These are phyloP conservation scores for Beauveria scarabaeidicola DNA, from an alignment of 2,329 filamentous ascomycete species.

Conservation along the genomic window DNA sequence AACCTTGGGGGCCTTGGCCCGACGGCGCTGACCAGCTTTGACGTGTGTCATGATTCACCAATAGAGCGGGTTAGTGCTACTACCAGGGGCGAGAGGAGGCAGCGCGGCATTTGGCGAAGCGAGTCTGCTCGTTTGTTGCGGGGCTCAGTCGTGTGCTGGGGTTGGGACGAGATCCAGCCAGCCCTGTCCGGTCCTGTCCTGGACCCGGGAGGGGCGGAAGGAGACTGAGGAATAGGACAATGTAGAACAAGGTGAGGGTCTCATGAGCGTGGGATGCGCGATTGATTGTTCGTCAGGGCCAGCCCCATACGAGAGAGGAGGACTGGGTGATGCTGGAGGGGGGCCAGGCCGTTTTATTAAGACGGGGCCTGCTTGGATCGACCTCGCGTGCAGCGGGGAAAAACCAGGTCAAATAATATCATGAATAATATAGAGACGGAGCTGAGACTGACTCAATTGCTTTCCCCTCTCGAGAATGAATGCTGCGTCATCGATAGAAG, in stretches of 20 bases:
- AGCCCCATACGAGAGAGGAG: not conserved
- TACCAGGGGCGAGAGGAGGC: not conserved
- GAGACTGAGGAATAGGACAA: not conserved
- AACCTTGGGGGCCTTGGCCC: conserved; percentile 11
- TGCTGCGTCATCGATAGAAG: not conserved
- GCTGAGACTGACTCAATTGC: not conserved
- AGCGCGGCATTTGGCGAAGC: not conserved
- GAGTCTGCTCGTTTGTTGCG: not conserved
- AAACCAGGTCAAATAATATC: not conserved
- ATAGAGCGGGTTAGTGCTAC: not conserved
- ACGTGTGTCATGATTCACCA: conserved; percentile 9
- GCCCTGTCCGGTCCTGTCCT: not conserved
- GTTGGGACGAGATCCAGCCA: not conserved
- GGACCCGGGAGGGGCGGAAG: not conserved
- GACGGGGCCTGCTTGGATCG: conserved; percentile 5
- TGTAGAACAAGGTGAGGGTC: not conserved
- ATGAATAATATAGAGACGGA: not conserved
- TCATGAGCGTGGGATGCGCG: not conserved
- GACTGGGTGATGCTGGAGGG: not conserved
- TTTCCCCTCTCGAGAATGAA: not conserved
- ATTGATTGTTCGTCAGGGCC: not conserved
- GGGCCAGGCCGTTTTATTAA: conserved; percentile 5
- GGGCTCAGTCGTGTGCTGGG: not conserved
- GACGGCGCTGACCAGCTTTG: conserved; percentile 10
- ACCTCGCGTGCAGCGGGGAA: not conserved